Base-by-base conservation (phyloP, 129 eudicot species). In the Centaurea solstitialis region DNA sequence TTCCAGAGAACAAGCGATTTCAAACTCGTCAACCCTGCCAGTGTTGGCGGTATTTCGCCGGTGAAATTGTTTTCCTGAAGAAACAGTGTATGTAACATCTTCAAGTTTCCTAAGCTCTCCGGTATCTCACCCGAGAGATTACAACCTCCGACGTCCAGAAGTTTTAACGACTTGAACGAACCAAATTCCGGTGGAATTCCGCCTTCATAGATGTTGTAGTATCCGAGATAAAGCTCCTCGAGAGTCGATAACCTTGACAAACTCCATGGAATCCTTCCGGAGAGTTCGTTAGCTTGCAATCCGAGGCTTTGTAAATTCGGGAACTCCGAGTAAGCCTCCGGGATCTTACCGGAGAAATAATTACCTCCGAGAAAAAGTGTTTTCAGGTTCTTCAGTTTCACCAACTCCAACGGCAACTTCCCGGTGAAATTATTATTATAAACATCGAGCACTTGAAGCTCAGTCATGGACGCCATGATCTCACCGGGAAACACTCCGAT, bases 61-160 rank as follows among this genome's bases (percentile, higher is more conserved):
- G 87, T 85, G 6, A 94, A 86, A 17, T 82, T 68, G 22, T 94
- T 94, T 9, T 61, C 70, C 22, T 94, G 97, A 3, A 94, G 85
- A 70, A 94, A 94, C 84, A 94, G 78, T 37, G 89, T 80, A 50
- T 90, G 89, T 70, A 94, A 77, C 62, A 30, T 45, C 72, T 82
- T 90, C 35, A 94, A 71, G 50, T 90, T 90, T 7, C 97, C 97
- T 12, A 95, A 66, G 6, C 85, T 81, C 68, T 83, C 78, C 59
- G 99, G 99, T 39, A 95, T 90, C 24, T 86, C 93, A 1, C 99
- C 99, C 61, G 97, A 38, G 3, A 95, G 76, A 67, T 88, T 88
- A 77, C 97, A 86, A 0, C 86, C 85, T 20, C 89, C 97, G 9
- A 88, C 28, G 73, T 92, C 94, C 1, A 95, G 89, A 20, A 84